Evolutionary conservation across 1,284 basidiomycete species (phyloP).

Genomic region (Amylostereum areolatum): DNA sequence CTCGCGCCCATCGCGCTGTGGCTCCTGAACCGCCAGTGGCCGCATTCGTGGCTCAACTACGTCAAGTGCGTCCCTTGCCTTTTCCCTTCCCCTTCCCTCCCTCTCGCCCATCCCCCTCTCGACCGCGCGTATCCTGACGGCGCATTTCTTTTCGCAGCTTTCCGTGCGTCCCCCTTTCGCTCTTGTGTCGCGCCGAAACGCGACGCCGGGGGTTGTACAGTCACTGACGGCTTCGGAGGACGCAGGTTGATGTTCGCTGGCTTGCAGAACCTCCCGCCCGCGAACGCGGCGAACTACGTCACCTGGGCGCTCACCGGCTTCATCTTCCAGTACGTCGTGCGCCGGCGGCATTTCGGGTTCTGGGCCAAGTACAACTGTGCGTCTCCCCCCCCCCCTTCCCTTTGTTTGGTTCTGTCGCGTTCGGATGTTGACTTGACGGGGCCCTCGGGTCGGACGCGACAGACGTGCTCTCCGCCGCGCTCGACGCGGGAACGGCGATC

Average conservation of each 20-base stretch:
- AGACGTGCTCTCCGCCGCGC: conserved; percentile 47
- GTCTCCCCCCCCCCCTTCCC: not conserved
- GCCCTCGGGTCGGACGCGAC: too few relatives aligned
- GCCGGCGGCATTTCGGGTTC: conserved; percentile 18
- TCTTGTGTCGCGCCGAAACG: too few relatives aligned
- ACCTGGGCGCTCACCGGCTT: conserved; percentile 28
- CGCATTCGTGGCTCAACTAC: conserved; percentile 38
- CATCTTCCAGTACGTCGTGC: conserved; percentile 28
- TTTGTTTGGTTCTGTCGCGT: not conserved
- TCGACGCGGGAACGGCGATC: conserved; percentile 45
- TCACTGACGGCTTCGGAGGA: too few relatives aligned
- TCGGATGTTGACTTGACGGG: too few relatives aligned
- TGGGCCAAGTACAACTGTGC: conserved; percentile 48
- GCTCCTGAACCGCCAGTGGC: conserved; percentile 34
- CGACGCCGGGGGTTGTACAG: too few relatives aligned
- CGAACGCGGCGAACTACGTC: conserved; percentile 36
- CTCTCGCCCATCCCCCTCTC: too few relatives aligned
- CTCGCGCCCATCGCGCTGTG: conserved; percentile 37
- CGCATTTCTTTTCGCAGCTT: too few relatives aligned
- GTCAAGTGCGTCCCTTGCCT: conserved; percentile 24
- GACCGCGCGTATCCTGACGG: too few relatives aligned
- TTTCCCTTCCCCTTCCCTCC: not conserved
- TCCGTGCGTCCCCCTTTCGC: too few relatives aligned
- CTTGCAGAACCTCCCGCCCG: conserved; percentile 30
- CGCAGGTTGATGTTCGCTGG: conserved; percentile 26